These are phyloP conservation scores for Xylaria sp. DNA, from an alignment of 2,329 filamentous ascomycete species.

Conservation along the genomic window DNA sequence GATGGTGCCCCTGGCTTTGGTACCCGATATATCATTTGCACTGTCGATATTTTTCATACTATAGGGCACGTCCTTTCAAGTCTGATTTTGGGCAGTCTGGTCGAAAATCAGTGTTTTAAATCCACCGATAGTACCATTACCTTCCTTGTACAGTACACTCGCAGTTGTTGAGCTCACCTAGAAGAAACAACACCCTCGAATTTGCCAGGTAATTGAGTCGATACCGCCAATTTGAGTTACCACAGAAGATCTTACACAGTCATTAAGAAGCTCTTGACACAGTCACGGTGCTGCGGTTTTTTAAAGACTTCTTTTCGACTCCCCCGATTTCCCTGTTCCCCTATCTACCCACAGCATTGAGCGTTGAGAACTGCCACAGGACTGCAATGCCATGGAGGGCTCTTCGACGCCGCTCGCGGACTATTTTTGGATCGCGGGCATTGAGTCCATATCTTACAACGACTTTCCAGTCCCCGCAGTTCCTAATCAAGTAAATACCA, in stretches of 20 bases:
- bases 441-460: conserved; percentile 70
- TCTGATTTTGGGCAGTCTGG: neutral
- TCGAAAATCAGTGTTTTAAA: neutral
- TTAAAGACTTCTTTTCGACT: conserved; percentile 20
- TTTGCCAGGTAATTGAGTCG: neutral
- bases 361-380: conserved; percentile 28
- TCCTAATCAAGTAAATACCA: conserved; percentile 56
- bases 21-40: neutral
- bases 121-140: neutral
- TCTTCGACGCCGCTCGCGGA: conserved; percentile 71
- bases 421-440: conserved; percentile 77
- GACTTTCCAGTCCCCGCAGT: conserved; percentile 52
- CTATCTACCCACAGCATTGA: conserved; percentile 13
- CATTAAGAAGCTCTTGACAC: conserved; percentile 5
- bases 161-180: neutral
- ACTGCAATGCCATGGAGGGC: conserved; percentile 59
- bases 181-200: neutral
- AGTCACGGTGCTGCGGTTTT: conserved; percentile 1
- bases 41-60: neutral
- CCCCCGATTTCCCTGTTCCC: neutral
- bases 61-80: neutral
- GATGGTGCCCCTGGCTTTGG: neutral
- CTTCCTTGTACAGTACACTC: conserved; percentile 11
- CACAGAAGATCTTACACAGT: conserved; percentile 1
- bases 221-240: neutral